A percentile compares a stretch with the other conserved stretches of the same genome.
Evolutionary conservation across 164 flowering plant species (phyloP).

Genomic region (Piper betle): DNA sequence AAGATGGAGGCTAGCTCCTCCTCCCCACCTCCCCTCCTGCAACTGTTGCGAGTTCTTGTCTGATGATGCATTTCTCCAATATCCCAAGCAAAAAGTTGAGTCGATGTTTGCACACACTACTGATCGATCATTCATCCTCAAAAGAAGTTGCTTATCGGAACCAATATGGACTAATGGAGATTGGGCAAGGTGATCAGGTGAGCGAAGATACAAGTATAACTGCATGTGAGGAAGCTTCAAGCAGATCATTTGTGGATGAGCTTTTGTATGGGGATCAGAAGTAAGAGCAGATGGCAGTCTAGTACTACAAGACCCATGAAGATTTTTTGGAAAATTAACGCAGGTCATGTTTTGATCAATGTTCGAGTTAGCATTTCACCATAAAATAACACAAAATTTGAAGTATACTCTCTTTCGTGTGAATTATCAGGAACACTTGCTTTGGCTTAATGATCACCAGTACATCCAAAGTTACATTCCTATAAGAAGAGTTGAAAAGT

Average conservation of each 20-base stretch:
- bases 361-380: no score
- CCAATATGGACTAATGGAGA: background rate
- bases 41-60: slow-evolving; percentile 44
- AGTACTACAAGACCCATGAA: background rate
- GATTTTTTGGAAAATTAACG: no score
- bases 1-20: background rate
- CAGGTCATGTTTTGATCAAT: no score
- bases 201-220: background rate
- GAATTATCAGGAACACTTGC: no score
- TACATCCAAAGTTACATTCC: no score
- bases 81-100: slow-evolving; percentile 6
- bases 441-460: no score
- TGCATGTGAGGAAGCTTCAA: slow-evolving; percentile 18
- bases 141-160: background rate
- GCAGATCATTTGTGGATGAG: slow-evolving; percentile 27
- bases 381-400: no score
- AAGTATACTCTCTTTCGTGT: no score
- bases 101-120: slow-evolving; percentile 1
- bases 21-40: slow-evolving; percentile 18
- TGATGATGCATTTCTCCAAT: slow-evolving; percentile 15
- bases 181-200: background rate
- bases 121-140: slow-evolving; percentile 4
- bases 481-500: no score
- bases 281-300: slow-evolving; percentile 31
- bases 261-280: slow-evolving; percentile 53